Percentiles rank a stretch among this genome's conserved stretches.
Conservation (phyloP, 2,329 filamentous ascomycete species). For the Passalora sequoiae region DNA sequence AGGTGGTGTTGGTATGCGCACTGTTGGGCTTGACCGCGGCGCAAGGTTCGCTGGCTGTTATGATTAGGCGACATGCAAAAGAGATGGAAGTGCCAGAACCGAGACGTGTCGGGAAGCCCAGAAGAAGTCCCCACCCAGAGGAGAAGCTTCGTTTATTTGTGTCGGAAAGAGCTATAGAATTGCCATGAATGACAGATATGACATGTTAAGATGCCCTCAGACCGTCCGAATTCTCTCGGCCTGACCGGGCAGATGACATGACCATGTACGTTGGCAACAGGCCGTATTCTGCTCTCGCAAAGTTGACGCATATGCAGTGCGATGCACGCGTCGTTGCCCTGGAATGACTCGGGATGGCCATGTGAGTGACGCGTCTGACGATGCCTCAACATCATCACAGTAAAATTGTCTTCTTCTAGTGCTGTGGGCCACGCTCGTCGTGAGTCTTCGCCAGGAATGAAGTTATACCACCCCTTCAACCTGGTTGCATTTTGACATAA, state of each 20-base stretch:
- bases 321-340: too few species aligned
- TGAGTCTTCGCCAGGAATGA: too few species aligned
- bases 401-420: too few species aligned
- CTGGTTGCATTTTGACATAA: too few species aligned
- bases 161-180: not conserved
- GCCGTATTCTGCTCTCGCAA: too few species aligned
- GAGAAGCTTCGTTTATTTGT: conserved; percentile 8
- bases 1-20: conserved; percentile 15
- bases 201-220: not conserved
- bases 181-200: conserved; percentile 2
- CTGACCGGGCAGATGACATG: not conserved
- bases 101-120: conserved; percentile 6
- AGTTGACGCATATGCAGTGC: too few species aligned
- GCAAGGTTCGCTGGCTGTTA: conserved; percentile 21
- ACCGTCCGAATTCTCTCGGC: not conserved
- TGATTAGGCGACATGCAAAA: conserved; percentile 17
- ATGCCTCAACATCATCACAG: too few species aligned
- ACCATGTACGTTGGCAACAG: not conserved
- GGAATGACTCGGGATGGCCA: too few species aligned
- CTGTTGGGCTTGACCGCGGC: conserved; percentile 17
- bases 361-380: too few species aligned
- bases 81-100: conserved; percentile 11
- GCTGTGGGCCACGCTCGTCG: too few species aligned
- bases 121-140: conserved; percentile 14
- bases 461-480: too few species aligned